A percentile compares a stretch with the other conserved stretches of the same genome.
Evolutionary conservation across 2,329 filamentous ascomycete species (phyloP).

Genomic region (Coniochaeta prunicola): DNA sequence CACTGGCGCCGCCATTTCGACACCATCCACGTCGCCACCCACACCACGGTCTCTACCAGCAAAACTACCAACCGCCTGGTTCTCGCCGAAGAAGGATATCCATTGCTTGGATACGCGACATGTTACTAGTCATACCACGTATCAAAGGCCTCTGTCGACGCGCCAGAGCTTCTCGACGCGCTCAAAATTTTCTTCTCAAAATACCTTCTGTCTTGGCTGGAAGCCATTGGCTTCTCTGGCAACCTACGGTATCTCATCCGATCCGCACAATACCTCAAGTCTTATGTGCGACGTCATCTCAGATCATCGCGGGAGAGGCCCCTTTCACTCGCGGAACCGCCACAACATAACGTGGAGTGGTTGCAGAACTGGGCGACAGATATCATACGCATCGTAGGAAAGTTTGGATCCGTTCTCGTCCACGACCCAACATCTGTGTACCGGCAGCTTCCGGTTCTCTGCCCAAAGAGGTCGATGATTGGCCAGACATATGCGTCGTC

Average conservation of each 20-base stretch:
- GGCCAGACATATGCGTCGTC: neutral
- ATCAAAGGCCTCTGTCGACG: neutral
- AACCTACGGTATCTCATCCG: neutral
- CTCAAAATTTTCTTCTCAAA: neutral
- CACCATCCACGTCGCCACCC: neutral
- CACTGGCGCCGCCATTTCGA: neutral
- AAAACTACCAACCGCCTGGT: neutral
- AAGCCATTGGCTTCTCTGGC: constrained; percentile 1
- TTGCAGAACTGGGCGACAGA: constrained; percentile 2
- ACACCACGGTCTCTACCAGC: too few species aligned
- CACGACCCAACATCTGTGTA: constrained; percentile 1
- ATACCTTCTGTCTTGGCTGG: constrained; percentile 2
- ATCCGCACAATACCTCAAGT: neutral
- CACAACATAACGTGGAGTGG: neutral
- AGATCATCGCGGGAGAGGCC: neutral
- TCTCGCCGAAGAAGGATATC: neutral
- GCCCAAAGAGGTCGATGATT: constrained; percentile 3
- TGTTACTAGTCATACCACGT: constrained; percentile 3
- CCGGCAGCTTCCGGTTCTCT: neutral
- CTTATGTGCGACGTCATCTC: constrained; percentile 3
- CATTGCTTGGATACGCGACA: neutral
- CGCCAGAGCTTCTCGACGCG: neutral
- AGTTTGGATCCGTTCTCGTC: constrained; percentile 2
- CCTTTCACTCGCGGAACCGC: neutral
- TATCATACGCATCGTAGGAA: neutral